Conservation (phyloP, 1,139 yeast species). For the Pichia sp. region DNA sequence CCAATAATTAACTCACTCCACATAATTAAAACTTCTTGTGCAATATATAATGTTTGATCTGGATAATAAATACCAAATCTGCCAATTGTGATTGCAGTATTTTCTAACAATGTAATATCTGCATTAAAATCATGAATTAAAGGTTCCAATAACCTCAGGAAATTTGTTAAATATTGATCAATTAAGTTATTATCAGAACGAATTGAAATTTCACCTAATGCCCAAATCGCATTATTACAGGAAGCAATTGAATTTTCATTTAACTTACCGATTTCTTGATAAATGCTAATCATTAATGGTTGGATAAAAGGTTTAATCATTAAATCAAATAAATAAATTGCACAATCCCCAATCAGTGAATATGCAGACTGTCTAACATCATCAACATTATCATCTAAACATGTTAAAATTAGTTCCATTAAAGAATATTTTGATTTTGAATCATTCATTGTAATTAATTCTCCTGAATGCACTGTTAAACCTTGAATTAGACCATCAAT, state of each 20-base stretch:
- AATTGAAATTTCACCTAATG: conserved; percentile 78
- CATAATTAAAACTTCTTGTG: conserved; percentile 44
- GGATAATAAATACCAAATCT: conserved; percentile 69
- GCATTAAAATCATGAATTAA: conserved; percentile 53
- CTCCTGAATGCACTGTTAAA: conserved; percentile 56
- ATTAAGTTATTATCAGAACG: conserved; percentile 46
- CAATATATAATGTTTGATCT: conserved; percentile 31
- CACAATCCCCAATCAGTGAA: conserved; percentile 86
- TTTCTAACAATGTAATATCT: conserved; percentile 67
- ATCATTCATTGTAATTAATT: conserved; percentile 41
- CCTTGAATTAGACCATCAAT: conserved; percentile 93
- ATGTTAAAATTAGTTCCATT: conserved; percentile 58
- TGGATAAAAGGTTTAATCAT: conserved; percentile 53
- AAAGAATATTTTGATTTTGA: conserved; percentile 34
- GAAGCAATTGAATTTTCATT: conserved; percentile 50
- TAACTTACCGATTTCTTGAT: conserved; percentile 58
- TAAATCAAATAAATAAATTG: conserved; percentile 51
- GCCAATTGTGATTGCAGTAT: conserved; percentile 91
- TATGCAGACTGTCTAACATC: conserved; percentile 92
- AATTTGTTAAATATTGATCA: conserved; percentile 53
- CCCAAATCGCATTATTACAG: conserved; percentile 89
- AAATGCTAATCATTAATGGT: conserved; percentile 54
- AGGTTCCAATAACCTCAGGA: conserved; percentile 59
- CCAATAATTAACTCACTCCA: conserved; percentile 67
- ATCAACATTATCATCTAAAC: conserved; percentile 68